Evolutionary conservation across 1,284 basidiomycete species (phyloP).

Genomic region (Ustilago bromivora): DNA sequence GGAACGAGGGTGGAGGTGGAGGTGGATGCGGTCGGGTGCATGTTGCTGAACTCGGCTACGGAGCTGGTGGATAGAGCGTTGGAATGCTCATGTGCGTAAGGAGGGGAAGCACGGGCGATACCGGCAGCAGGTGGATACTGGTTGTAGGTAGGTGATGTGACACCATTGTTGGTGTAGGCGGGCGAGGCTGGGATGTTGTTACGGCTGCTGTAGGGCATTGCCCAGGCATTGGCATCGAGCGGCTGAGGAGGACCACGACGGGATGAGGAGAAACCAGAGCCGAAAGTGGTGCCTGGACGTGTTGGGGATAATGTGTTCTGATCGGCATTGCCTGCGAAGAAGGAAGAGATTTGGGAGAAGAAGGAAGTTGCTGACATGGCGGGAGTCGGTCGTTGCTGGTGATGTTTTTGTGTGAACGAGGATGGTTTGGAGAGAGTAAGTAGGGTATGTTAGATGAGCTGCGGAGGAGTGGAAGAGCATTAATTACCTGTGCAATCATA

Average conservation of each 20-base stretch:
- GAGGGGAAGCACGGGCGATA: constrained; percentile 33
- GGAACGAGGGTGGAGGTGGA: constrained; percentile 55
- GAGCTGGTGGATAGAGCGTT: constrained; percentile 45
- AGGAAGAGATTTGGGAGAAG: constrained; percentile 62
- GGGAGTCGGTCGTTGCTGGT: constrained; percentile 40
- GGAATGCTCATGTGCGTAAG: constrained; percentile 30
- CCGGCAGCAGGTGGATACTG: constrained; percentile 45
- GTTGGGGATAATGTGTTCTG: constrained; percentile 4
- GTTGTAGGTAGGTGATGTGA: constrained; percentile 23
- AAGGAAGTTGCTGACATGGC: constrained; percentile 48
- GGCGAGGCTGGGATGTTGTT: constrained; percentile 41
- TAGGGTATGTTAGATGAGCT: not conserved
- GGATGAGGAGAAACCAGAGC: constrained; percentile 42
- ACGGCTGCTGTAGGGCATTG: constrained; percentile 54
- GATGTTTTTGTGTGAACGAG: not conserved
- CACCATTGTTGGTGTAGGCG: constrained; percentile 23
- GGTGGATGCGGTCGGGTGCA: constrained; percentile 53
- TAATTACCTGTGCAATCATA: constrained; percentile 34
- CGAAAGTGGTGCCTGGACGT: constrained; percentile 44
- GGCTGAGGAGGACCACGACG: constrained; percentile 48
- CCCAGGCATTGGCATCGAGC: constrained; percentile 52
- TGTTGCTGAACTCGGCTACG: constrained; percentile 59
- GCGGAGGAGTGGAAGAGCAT: not conserved
- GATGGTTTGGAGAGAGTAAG: not conserved
- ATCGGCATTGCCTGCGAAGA: constrained; percentile 46